phyloP scores from a whole-genome alignment of 2,329 filamentous ascomycete genomes.

The Didymosphaeria variabile region DNA sequence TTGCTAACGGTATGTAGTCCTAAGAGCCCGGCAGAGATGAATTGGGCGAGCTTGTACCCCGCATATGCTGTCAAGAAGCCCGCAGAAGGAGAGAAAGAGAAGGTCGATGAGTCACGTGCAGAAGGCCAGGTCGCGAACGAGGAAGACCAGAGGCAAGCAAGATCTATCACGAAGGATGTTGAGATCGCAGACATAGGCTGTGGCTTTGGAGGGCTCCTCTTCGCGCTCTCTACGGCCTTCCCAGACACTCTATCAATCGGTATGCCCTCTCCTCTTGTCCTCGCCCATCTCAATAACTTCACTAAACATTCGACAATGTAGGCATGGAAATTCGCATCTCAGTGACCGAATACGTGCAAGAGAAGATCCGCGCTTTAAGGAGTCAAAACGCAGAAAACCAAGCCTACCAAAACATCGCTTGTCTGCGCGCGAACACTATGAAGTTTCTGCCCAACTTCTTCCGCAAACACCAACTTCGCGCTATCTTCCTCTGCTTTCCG shows the following conservation, averaged over 20 bases:
- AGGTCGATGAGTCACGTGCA: slow-evolving; percentile 31
- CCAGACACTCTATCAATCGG: slow-evolving; percentile 86
- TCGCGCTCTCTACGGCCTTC: slow-evolving; percentile 82
- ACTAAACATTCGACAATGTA: slow-evolving; percentile 43
- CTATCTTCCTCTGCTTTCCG: slow-evolving; percentile 98
- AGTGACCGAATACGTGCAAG: slow-evolving; percentile 89
- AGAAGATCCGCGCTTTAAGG: slow-evolving; percentile 84
- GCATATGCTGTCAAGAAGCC: slow-evolving; percentile 64
- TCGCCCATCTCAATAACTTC: slow-evolving; percentile 5
- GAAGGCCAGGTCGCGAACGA: slow-evolving; percentile 14
- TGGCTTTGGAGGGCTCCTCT: slow-evolving; percentile 89
- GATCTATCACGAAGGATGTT: slow-evolving; percentile 70
- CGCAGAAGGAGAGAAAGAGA: slow-evolving; percentile 35
- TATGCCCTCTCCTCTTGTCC: slow-evolving; percentile 50
- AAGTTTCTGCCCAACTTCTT: slow-evolving; percentile 99
- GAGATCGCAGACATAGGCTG: slow-evolving; percentile 97
- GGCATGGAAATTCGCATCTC: slow-evolving; percentile 92
- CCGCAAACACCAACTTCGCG: slow-evolving; percentile 77
- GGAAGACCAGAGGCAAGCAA: slow-evolving; percentile 21
- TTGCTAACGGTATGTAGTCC: slow-evolving; percentile 66
- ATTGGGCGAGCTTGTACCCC: slow-evolving; percentile 88
- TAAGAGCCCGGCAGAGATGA: slow-evolving; percentile 80
- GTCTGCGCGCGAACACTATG: slow-evolving; percentile 94
- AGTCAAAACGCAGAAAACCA: slow-evolving; percentile 64
- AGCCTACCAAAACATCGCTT: slow-evolving; percentile 85